Percentiles rank a stretch among this genome's conserved stretches.
Conservation (phyloP, 164 flowering plant genomes). For the Aristolochia contorta region DNA sequence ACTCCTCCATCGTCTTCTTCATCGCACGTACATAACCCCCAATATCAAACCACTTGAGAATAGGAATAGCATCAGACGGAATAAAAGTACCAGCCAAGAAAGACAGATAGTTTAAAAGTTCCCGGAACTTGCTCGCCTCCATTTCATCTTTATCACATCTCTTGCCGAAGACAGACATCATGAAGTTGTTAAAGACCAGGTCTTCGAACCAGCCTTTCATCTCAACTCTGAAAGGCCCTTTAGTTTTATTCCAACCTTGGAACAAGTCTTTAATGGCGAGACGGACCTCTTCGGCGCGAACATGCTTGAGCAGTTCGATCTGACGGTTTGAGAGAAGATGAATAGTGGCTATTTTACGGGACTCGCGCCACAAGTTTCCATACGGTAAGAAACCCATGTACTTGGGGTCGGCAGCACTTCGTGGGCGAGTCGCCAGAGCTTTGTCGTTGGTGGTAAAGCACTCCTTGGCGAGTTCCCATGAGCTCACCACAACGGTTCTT, state of each 20-base stretch:
- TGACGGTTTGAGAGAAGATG: constrained; percentile 4
- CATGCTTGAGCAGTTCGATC: constrained; percentile 1
- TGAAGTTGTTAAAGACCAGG: background rate
- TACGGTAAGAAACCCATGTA: constrained; percentile 4
- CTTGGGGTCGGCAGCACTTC: background rate
- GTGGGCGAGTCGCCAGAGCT: constrained; percentile 5
- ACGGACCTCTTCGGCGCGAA: background rate
- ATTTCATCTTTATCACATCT: background rate
- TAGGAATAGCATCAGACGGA: constrained; percentile 1
- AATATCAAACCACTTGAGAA: constrained; percentile 5
- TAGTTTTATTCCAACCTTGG: background rate
- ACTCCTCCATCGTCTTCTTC: background rate
- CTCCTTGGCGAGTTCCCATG: constrained; percentile 7
- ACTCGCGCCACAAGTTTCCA: constrained; percentile 5
- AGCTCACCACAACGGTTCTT: constrained; percentile 3
- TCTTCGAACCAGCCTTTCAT: background rate
- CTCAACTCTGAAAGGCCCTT: background rate
- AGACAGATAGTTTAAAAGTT: background rate
- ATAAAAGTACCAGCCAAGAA: background rate
- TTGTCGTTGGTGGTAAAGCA: constrained; percentile 12
- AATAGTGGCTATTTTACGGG: background rate
- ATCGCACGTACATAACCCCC: background rate
- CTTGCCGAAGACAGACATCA: background rate
- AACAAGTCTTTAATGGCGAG: background rate
- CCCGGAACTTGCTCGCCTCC: background rate